Conservation (phyloP, 208 protist species). For the Phytomonas francai region DNA sequence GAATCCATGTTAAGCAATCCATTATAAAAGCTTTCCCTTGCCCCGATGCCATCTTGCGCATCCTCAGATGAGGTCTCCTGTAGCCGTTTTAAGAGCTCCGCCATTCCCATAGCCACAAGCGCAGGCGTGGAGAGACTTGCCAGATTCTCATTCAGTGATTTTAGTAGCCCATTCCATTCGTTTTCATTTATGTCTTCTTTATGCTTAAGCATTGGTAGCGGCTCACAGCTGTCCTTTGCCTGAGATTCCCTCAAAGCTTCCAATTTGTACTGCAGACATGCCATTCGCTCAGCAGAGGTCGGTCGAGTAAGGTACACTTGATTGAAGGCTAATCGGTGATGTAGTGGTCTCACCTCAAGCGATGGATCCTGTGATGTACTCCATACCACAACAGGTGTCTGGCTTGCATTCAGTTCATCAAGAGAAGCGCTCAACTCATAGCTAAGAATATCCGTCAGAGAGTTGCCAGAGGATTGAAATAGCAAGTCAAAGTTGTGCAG, state of each 20-base stretch:
- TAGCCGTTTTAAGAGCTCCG: not conserved
- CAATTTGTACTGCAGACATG: not conserved
- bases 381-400: constrained; percentile 13
- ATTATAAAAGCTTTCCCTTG: not conserved
- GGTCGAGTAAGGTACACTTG: not conserved
- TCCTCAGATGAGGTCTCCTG: not conserved
- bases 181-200: not conserved
- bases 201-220: not conserved
- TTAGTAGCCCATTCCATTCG: not conserved
- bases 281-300: not conserved
- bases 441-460: constrained; percentile 23
- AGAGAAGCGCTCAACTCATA: constrained; percentile 39
- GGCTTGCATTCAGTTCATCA: constrained; percentile 21
- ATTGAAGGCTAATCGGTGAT: not conserved
- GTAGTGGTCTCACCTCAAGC: not conserved
- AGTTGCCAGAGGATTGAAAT: constrained; percentile 16
- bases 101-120: not conserved
- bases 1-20: constrained; percentile 28
- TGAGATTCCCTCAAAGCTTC: not conserved
- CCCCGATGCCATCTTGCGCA: not conserved
- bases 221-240: not conserved
- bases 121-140: not conserved
- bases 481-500: constrained; percentile 46
- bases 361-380: not conserved
- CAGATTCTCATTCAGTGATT: not conserved